phyloP scores from a whole-genome alignment of 2,329 filamentous ascomycete species.

The Talaromyces sp. region DNA sequence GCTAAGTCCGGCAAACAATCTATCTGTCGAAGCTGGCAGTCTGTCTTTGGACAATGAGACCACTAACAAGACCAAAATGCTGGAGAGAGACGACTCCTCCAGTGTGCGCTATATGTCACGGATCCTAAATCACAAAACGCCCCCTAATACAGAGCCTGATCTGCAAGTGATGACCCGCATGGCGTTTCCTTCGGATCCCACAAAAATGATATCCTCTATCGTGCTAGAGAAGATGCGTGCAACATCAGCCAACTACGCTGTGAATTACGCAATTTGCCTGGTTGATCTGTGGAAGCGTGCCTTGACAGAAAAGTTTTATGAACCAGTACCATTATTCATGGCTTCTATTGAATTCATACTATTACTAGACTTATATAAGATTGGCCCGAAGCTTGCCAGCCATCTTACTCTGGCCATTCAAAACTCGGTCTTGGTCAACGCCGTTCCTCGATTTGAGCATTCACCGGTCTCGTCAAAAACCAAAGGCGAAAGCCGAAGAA shows the following conservation, averaged over 20 bases:
- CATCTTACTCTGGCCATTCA: conserved; percentile 36
- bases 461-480: conserved; percentile 37
- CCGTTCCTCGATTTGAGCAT: conserved; percentile 44
- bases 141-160: conserved; percentile 42
- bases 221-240: conserved; percentile 47
- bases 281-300: conserved; percentile 52
- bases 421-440: conserved; percentile 48
- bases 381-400: conserved; percentile 31
- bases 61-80: background rate
- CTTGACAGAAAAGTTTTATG: conserved; percentile 48
- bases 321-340: conserved; percentile 37
- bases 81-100: conserved; percentile 15
- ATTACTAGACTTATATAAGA: conserved; percentile 29
- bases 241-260: conserved; percentile 39
- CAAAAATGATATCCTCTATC: conserved; percentile 46
- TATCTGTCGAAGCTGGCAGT: background rate
- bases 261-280: conserved; percentile 46
- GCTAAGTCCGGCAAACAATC: conserved; percentile 23
- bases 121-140: conserved; percentile 51
- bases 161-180: conserved; percentile 50
- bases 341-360: conserved; percentile 36
- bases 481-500: conserved; percentile 33
- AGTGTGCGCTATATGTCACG: conserved; percentile 44
- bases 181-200: conserved; percentile 48
- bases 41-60: conserved; percentile 17